Evolutionary conservation across 768 basidiomycete species (phyloP).

Genomic region (Podaxis sp.): DNA sequence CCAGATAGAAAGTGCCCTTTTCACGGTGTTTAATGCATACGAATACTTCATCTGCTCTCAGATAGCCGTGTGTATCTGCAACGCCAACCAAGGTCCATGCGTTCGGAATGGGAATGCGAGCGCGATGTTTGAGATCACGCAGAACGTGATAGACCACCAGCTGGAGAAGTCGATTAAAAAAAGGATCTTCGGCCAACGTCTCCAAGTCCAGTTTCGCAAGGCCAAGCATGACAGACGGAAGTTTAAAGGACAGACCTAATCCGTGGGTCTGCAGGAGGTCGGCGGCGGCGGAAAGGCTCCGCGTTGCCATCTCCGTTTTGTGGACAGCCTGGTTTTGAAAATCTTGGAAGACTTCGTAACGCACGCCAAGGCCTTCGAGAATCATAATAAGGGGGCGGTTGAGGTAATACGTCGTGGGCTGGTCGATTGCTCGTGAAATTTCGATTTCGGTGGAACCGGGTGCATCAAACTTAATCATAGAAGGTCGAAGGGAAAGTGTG

Average conservation of each 20-base stretch:
- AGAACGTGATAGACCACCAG: conserved; percentile 58
- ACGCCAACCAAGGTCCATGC: conserved; percentile 70
- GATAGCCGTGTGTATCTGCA: conserved; percentile 56
- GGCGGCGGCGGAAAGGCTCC: conserved; percentile 42
- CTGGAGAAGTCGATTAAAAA: conserved; percentile 50
- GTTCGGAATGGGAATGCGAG: conserved; percentile 62
- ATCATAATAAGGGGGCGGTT: conserved; percentile 71
- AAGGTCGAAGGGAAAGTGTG: conserved; percentile 47
- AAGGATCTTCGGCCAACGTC: conserved; percentile 33
- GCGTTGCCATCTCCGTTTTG: conserved; percentile 39
- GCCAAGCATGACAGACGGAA: conserved; percentile 48
- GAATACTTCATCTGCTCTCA: conserved; percentile 55
- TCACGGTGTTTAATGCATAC: conserved; percentile 48
- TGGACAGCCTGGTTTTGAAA: conserved; percentile 51
- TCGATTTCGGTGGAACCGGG: conserved; percentile 49
- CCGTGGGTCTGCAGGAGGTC: conserved; percentile 52
- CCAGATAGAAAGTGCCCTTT: conserved; percentile 39
- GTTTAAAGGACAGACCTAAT: conserved; percentile 51
- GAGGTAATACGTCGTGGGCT: conserved; percentile 51
- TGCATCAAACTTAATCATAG: conserved; percentile 68
- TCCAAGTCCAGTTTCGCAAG: conserved; percentile 46
- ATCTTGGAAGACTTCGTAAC: conserved; percentile 46
- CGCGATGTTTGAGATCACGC: conserved; percentile 60
- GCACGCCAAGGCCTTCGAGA: conserved; percentile 54
- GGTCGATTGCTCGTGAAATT: conserved; percentile 61